Conservation (phyloP, 2,329 filamentous ascomycete genomes). For the Ophiosphaerella narmari region DNA sequence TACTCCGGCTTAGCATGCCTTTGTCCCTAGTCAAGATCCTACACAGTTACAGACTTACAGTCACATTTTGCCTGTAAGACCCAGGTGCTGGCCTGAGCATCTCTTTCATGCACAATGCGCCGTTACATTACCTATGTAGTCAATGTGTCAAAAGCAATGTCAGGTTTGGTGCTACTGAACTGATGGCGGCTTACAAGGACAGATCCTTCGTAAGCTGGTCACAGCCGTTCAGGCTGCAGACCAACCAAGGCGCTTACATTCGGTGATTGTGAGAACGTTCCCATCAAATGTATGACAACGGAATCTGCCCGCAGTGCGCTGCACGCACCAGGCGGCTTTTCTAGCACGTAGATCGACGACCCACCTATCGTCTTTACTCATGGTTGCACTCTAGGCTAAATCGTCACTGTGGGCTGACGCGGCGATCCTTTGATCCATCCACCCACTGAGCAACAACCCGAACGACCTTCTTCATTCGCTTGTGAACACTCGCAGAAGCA, state of each 20-base stretch:
- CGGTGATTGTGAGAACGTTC: constrained; percentile 7
- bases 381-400: constrained; percentile 19
- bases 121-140: constrained; percentile 13
- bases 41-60: constrained; percentile 5
- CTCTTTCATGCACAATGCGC: constrained; percentile 16
- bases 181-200: constrained; percentile 12
- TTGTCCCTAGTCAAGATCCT: constrained; percentile 17
- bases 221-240: constrained; percentile 1
- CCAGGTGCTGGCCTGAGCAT: constrained; percentile 9
- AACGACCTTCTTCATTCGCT: constrained; percentile 17
- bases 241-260: constrained; percentile 5
- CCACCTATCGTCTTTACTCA: constrained; percentile 14
- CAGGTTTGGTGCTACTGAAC: constrained; percentile 13
- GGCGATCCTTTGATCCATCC: constrained; percentile 15
- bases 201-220: constrained; percentile 4
- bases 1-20: constrained; percentile 24
- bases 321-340: constrained; percentile 15
- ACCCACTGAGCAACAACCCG: constrained; percentile 15
- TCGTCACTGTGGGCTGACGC: constrained; percentile 15
- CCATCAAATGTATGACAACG: constrained; percentile 21
- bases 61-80: constrained; percentile 19
- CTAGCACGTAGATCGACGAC: constrained; percentile 18
- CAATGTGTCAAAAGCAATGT: constrained; percentile 19
- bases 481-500: constrained; percentile 17
- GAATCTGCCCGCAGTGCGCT: constrained; percentile 13